Base-by-base conservation (phyloP, 2,329 filamentous ascomycete genomes). In the Pyricularia grisea region DNA sequence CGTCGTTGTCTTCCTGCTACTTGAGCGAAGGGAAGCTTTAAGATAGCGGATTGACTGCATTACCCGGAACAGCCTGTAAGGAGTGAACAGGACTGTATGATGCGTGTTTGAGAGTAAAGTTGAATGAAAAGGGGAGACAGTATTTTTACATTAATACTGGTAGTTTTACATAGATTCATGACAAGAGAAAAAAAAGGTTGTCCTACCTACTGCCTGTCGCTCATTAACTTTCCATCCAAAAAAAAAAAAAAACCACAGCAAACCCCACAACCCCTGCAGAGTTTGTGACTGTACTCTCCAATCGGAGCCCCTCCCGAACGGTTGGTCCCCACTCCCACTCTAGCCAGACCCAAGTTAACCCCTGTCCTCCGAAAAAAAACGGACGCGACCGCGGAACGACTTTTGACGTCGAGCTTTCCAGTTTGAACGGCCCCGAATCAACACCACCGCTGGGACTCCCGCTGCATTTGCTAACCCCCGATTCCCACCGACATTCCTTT, bases 21-120 rank as follows among this genome's bases (percentile, higher is more conserved):
- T 63, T 17, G 67, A 63, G 58, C 55, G 25, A 61, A 68, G 55
- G n/a, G 58, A 68, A 23, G 67, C 30, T 60, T 55, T 63, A 17
- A 68, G 27, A 6, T 58, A 67, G 25, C 33, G n/a, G 11, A 58
- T 58, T 30, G 27, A 23, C 66, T 58, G 66, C 66, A 67, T 67
- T 14, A 20, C 42, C 36, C 66, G 10, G 2, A 23, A 36, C 23
- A 30, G 65, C 65, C 33, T 58, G 23, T 12, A 42, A 28, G 23
- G 42, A 66, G 25, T 42, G 31, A 28, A 28, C 33, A 42, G 42
- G 42, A 36, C 64, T n/a, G 30, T 12, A 11, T 28, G 63, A 17
- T 27, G 36, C 6, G 58, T 25, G 23, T 25, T 61, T 25, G 10
- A n/a, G 11, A 0, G 20, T 55, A 5, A 14, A 20, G 27, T 23